Conservation (phyloP, 2,329 filamentous ascomycete species). For the Colletotrichum kahawae region DNA sequence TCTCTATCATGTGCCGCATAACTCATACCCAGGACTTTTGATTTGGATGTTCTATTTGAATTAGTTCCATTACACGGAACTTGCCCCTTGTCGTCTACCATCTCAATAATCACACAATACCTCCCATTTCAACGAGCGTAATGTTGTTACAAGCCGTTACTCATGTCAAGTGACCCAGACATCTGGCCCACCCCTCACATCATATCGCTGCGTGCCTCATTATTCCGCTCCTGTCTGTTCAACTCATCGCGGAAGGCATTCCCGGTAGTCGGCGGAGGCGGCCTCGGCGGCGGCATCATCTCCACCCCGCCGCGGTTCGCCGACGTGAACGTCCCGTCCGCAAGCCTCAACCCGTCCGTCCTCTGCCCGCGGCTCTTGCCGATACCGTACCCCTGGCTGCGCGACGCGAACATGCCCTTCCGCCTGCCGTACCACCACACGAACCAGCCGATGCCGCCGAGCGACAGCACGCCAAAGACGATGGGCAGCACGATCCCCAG, state of each 20-base stretch:
- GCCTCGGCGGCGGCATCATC: conserved; percentile 18
- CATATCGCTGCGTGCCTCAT: not conserved
- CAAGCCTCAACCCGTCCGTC: not conserved
- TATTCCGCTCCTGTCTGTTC: conserved; percentile 15
- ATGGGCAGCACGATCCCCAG: conserved; percentile 17
- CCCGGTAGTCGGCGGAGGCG: not conserved
- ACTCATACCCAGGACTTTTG: not conserved
- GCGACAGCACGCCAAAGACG: conserved; percentile 11
- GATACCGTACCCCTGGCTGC: conserved; percentile 18
- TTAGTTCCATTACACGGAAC: not conserved
- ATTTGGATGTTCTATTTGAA: not conserved
- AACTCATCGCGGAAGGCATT: conserved; percentile 22
- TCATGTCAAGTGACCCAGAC: not conserved
- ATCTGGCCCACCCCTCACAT: not conserved
- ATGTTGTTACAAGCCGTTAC: not conserved
- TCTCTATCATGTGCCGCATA: not conserved
- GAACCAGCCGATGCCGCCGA: conserved; percentile 11
- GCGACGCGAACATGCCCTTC: conserved; percentile 11
- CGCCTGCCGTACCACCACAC: conserved; percentile 16
- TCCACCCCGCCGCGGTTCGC: conserved; percentile 14
- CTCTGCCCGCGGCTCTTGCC: conserved; percentile 18
- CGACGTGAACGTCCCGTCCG: conserved; percentile 10
- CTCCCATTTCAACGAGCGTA: not conserved
- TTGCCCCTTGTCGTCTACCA: not conserved
- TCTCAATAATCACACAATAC: too few relatives aligned